Base-by-base conservation (phyloP, 495 filamentous ascomycete species). In the Daldinia bambusicola region DNA sequence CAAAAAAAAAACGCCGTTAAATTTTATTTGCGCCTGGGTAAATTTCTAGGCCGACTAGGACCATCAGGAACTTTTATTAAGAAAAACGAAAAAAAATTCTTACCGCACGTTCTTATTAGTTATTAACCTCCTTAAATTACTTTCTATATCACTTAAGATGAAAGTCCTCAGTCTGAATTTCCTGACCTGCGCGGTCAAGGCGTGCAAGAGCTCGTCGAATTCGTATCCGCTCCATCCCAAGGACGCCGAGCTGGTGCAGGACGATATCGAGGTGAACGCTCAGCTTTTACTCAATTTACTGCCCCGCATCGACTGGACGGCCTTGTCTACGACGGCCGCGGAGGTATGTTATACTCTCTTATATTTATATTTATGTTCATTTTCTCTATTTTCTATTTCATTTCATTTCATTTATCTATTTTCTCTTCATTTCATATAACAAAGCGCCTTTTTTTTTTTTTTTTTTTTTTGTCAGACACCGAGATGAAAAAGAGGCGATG, bases 151-250 rank as follows among this genome's bases (percentile, higher is more conserved):
- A n/a, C 57, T 34, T 40, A 64, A 80, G 64, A 98, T 99, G 95
- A 99, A 98, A 80, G 83, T 99, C 66, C 88, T 99, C 51, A 98
- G 94, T 53, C 91, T 95, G 72, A 98, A 98, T 81, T 99, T 98
- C 80, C 85, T 99, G 74, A 94, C 93, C 66, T 99, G 95, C 86
- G 94, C 95, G 20, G 90, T 97, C 73, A 97, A 97, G 81, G 80
- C 91, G 38, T 99, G 95, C 90, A 97, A 97, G 80, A 82, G 89
- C 61, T 87, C 87, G 8, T 79, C 89, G 9, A 79, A 84, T 37
- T 91, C 94, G 9, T 98, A 97, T 74, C 94, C 96, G 0, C 84
- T 98, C 20, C 96, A 98, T 78, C 94, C 95, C 55, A 88, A 88
- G 58, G 94, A 98, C 67, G 94, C 92, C 58, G 94, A 97, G 77